These are phyloP conservation scores for Talaromyces liani DNA, from an alignment of 495 filamentous ascomycete species.

Conservation along the genomic window DNA sequence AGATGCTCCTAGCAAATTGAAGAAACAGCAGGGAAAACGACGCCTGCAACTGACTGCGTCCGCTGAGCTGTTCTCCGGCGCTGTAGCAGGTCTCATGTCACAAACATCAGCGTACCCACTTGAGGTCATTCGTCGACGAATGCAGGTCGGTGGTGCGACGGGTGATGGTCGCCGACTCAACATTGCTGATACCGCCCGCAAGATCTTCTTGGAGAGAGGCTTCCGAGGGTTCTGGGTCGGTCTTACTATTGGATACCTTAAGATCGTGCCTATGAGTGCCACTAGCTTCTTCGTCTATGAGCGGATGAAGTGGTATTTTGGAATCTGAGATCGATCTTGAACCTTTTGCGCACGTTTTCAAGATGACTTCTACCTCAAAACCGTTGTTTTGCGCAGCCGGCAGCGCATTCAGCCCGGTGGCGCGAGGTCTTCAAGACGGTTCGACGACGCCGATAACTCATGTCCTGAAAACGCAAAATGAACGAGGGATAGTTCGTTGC, in stretches of 20 bases:
- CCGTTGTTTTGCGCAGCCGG: neutral
- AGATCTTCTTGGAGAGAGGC: slow-evolving; percentile 69
- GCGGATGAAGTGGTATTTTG: slow-evolving; percentile 63
- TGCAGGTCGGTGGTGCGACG: slow-evolving; percentile 94
- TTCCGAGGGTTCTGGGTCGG: slow-evolving; percentile 85
- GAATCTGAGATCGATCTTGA: slow-evolving; percentile 45
- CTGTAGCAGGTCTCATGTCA: slow-evolving; percentile 75
- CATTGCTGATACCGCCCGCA: slow-evolving; percentile 67
- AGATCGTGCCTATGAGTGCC: slow-evolving; percentile 86
- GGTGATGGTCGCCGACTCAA: slow-evolving; percentile 75
- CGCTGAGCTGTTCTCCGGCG: slow-evolving; percentile 79
- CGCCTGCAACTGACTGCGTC: slow-evolving; percentile 49
- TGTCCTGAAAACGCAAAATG: no score
- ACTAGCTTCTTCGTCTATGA: slow-evolving; percentile 76
- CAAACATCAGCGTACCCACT: slow-evolving; percentile 91
- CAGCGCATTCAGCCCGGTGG: neutral
- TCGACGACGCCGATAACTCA: neutral
- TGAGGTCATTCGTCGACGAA: slow-evolving; percentile 82
- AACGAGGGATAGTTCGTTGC: neutral
- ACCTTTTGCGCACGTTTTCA: neutral
- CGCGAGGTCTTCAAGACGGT: neutral
- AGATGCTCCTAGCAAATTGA: slow-evolving; percentile 11
- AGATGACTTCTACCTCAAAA: neutral
- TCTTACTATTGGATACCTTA: slow-evolving; percentile 88
- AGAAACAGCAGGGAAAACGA: slow-evolving; percentile 7